Base-by-base conservation (phyloP, 192 early-diverging fungal genomes). In the Podila horticola region DNA sequence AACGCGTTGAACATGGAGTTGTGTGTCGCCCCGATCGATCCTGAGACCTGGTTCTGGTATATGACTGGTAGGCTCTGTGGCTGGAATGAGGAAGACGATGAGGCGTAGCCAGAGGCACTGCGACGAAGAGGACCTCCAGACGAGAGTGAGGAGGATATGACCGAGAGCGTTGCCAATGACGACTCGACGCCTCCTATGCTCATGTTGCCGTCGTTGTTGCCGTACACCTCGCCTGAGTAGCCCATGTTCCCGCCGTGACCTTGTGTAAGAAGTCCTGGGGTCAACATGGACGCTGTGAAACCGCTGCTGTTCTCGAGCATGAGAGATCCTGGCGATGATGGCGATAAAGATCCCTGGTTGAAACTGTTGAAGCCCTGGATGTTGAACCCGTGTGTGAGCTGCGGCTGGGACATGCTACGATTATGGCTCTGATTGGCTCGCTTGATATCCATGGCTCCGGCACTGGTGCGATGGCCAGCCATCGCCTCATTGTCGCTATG, bases 371-470 rank as follows among this genome's bases (percentile, higher is more conserved):
- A 71, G 36, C 69, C 69, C 19, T 77, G 75, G 20, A 77, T 48
- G 49, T 58, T 55, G 64, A 77, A 71, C 13, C 75, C 75, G 49
- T 66, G 68, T 36, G 69, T 64, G 8, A 69, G 30, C 28, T 75
- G 66, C 34, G 60, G 60, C 34, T 63, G 60, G 4, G 74, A 70
- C 57, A 60, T 50, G 29, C 58, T 77, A 2, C 59, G 64, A 29
- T 71, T 68, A 58, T 77, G 74, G 12, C 45, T 51, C 20, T 63
- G 62, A 36, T n/a, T 34, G 30, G 62, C 6, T 22, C 28, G 65
- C 41, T 77, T 77, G 55, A 77, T 71, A 58, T 77, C 64, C 68
- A 77, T 71, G 11, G 68, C 75, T 62, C 69, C 22, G 5, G 33
- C 64, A 22, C 62, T 41, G 48, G 50, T 61, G 34, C 31, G 49